Base-by-base conservation (phyloP, 371 early-diverging fungal species). In the Rhizopus sp. region DNA sequence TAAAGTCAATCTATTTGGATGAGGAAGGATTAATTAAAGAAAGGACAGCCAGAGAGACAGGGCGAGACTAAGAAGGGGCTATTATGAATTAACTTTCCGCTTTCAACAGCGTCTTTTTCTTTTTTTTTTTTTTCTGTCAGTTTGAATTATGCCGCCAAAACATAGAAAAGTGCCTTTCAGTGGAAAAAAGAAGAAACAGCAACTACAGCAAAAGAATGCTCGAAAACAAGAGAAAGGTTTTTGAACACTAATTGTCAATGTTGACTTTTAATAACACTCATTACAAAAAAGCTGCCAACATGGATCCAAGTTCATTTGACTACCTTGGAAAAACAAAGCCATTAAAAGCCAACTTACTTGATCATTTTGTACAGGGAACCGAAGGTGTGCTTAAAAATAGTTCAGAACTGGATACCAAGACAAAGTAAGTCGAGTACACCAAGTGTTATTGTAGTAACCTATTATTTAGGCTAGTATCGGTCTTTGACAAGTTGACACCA, bases 141-240 rank as follows among this genome's bases (percentile, higher is more conserved):
- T 59, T 59, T 41, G 3, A 30, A 33, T 40, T 29, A 40, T 29
- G 37, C 57, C 53, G 51, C 39, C 41, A 9, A 57, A 34, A 15
- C 70, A 73, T 62, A 63, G 86, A 49, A 78, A 74, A 57, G 83
- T 81, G 46, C 83, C 93, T 30, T 92, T 85, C 58, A 92, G 92
- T 66, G 84, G 81, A 17, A 91, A 90, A 63, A 73, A 89, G 48
- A 93, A 93, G 63, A 91, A 83, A 68, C 81, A 78, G 7, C 92
- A 93, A 66, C 56, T 94, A 32, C 77, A 84, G 66, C 85, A 85
- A 47, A 82, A 81, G 64, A 86, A 92, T 38, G 82, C 80, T 1
- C 77, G 80, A 17, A 75, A 77, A 48, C 62, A 66, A n/a, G 73
- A 68, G 35, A 57, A 60, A 62, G 67, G 76, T 68, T 55, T 17